Percentiles rank a stretch among this genome's conserved stretches.
Conservation (phyloP, 768 basidiomycete genomes). For the Hypsizygus marmoreus region DNA sequence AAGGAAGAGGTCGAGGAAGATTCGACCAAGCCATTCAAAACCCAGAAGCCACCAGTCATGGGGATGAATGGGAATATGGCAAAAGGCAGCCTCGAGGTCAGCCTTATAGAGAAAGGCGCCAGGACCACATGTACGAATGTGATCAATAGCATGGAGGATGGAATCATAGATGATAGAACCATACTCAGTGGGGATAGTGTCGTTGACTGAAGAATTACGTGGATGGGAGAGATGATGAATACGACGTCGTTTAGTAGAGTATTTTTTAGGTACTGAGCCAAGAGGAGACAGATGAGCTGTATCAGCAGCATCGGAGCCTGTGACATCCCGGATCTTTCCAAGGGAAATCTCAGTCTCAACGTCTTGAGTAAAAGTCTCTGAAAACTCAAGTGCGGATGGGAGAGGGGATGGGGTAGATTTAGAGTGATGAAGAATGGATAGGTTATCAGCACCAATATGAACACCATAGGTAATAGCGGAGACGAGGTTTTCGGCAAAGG, state of each 20-base stretch:
- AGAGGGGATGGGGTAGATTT: no score
- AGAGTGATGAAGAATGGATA: conserved; percentile 23
- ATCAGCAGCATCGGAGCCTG: conserved; percentile 20
- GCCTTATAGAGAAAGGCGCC: conserved; percentile 34
- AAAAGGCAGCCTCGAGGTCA: conserved; percentile 38
- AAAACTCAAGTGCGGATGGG: conserved; percentile 22
- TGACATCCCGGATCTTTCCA: conserved; percentile 21
- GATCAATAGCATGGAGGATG: conserved; percentile 24
- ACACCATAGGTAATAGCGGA: conserved; percentile 29
- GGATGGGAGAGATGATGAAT: conserved; percentile 35
- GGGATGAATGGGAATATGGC: conserved; percentile 32
- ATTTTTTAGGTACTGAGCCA: conserved; percentile 23
- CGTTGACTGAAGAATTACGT: conserved; percentile 26
- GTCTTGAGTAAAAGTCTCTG: conserved; percentile 4
- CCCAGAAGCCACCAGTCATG: conserved; percentile 35
- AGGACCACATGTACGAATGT: conserved; percentile 23
- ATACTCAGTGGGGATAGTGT: conserved; percentile 31
- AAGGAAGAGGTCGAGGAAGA: conserved; percentile 32
- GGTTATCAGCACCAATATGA: conserved; percentile 25
- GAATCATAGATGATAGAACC: conserved; percentile 30
- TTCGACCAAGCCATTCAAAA: conserved; percentile 27
- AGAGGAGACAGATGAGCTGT: conserved; percentile 24
- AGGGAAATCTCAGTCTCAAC: conserved; percentile 10
- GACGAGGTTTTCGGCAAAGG: conserved; percentile 24
- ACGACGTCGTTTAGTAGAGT: conserved; percentile 21